phyloP scores from a whole-genome alignment of 129 eudicot genomes.

The Flaveria brownii region DNA sequence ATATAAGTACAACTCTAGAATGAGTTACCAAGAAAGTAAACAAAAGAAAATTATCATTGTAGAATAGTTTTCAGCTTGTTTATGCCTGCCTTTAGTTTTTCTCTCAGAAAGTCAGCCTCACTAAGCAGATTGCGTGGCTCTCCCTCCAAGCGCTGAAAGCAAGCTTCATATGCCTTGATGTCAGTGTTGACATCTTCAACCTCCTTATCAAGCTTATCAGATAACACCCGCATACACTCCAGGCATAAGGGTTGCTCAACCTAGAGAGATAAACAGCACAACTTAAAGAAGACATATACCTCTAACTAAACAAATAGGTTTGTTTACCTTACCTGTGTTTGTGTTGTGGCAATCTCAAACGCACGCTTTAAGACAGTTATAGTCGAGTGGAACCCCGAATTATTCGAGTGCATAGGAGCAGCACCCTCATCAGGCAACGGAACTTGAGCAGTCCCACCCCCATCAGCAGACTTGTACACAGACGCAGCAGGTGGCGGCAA shows the following conservation, averaged over 20 bases:
- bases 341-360: conserved; percentile 88
- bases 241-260: conserved; percentile 96
- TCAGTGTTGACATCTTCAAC: conserved; percentile 95
- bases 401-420: conserved; percentile 59
- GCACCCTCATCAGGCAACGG: conserved; percentile 55
- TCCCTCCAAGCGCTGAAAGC: conserved; percentile 89
- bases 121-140: conserved; percentile 75
- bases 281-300: not conserved
- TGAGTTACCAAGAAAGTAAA: conserved; percentile 18
- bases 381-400: conserved; percentile 86
- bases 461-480: conserved; percentile 87
- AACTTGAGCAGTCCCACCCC: conserved; percentile 49
- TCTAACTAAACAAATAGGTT: not conserved
- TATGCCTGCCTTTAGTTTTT: conserved; percentile 70
- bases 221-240: conserved; percentile 94
- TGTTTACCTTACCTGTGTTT: conserved; percentile 61
- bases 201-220: conserved; percentile 97
- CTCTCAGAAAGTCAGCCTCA: conserved; percentile 85
- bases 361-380: conserved; percentile 90
- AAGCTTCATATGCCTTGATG: conserved; percentile 89
- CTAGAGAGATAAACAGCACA: conserved; percentile 25
- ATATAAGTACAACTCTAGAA: not conserved
- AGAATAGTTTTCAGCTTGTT: conserved; percentile 1
- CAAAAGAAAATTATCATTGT: not conserved
- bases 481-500: conserved; percentile 98